Base-by-base conservation (phyloP, 306 rosid genomes). In the Medicago ruthenica region DNA sequence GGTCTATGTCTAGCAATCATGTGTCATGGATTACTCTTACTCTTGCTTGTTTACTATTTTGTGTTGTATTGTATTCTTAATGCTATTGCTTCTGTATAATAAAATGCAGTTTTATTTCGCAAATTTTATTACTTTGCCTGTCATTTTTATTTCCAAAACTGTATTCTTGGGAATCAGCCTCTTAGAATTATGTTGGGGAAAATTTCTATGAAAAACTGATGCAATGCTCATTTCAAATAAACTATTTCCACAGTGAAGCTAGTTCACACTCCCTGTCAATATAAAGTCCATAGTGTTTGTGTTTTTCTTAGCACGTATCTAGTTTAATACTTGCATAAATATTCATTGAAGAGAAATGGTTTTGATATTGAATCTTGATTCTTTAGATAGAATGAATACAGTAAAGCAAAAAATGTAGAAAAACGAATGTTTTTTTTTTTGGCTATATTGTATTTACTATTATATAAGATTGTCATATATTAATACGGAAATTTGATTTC, bases 401-500 rank as follows among this genome's bases (percentile, higher is more conserved):
- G 47, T 57, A 64, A 76, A 63, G 41, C 44, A 59, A 71, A 40
- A 54, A 53, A 24, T 24, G 27, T 1, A 24, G 27, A 24, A 24
- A 24, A 1, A 27, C 3, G 31, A 27, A 24, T 24, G 2, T 27
- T 24, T 1, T 41, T 61, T 4, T 37, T 11, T 20, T n/a, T 71
- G 54, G 53, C 27, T 27, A 53, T 77, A 11, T 50, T 50, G 18
- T 53, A 42, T 73, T 45, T 20, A 68, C 41, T 50, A 64, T 31
- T 58, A 16, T 31, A 20, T 36, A 78, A 64, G 69, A 58, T 64
- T 70, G 79, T 4, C 54, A 15, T 24, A 75, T 73, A 51, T 37
- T 67, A 39, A 72, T 72, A 47, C 1, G 5, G 64, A 62, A 59
- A 39, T 76, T 76, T 78, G 69, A 53, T 57, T 73, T 78, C 57